Conservation (phyloP, 2,329 filamentous ascomycete genomes). For the Penicillium concentricum region DNA sequence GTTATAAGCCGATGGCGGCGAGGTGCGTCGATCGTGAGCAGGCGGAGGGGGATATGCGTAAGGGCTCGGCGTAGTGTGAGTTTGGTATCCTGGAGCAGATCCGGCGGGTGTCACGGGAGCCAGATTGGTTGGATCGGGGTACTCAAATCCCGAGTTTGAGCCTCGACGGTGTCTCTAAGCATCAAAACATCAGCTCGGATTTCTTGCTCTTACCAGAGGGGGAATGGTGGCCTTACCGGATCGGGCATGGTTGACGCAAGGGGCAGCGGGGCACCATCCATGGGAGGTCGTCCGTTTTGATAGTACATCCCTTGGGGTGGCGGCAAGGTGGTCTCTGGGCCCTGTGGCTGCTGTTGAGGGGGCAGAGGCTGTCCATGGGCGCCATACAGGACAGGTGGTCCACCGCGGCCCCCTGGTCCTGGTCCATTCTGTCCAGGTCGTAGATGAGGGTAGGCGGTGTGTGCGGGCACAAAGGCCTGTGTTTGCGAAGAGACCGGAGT, state of each 20-base stretch:
- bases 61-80: slow-evolving; percentile 37
- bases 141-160: slow-evolving; percentile 46
- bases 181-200: slow-evolving; percentile 10
- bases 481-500: slow-evolving; percentile 72
- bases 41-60: slow-evolving; percentile 36
- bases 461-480: slow-evolving; percentile 71
- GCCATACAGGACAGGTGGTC: slow-evolving; percentile 42
- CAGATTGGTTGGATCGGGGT: slow-evolving; percentile 48
- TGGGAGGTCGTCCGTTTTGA: slow-evolving; percentile 35
- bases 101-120: slow-evolving; percentile 48
- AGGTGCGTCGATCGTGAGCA: slow-evolving; percentile 43
- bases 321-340: slow-evolving; percentile 38
- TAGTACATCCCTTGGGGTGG: slow-evolving; percentile 43
- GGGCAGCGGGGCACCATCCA: slow-evolving; percentile 33
- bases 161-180: slow-evolving; percentile 44
- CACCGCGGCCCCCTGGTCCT: slow-evolving; percentile 34
- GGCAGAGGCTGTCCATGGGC: slow-evolving; percentile 52
- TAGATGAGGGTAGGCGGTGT: slow-evolving; percentile 62
- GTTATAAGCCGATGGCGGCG: slow-evolving; percentile 46
- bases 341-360: slow-evolving; percentile 43
- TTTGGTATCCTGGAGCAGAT: slow-evolving; percentile 44
- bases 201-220: slow-evolving; percentile 3
- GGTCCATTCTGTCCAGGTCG: slow-evolving; percentile 37
- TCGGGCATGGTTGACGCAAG: slow-evolving; percentile 44
- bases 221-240: slow-evolving; percentile 45